Base-by-base conservation (phyloP, 495 filamentous ascomycete species). In the Parathielavia hyrcaniae region DNA sequence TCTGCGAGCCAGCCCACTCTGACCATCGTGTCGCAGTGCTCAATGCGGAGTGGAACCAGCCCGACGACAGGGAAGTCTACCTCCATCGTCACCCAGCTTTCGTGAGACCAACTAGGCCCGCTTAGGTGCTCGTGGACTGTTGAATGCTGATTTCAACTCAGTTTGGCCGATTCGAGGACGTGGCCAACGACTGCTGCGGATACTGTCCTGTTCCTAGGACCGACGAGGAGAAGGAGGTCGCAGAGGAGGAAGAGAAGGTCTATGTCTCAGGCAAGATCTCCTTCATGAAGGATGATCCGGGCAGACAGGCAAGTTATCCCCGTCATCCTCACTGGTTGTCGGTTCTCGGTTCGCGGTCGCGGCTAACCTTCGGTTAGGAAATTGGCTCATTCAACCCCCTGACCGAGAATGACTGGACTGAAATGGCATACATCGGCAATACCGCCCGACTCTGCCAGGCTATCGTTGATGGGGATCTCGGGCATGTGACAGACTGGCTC, bases 41-140 rank as follows among this genome's bases (percentile, higher is more conserved):
- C 11, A 93, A 93, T 61, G 87, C 88, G 0, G 86, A 93, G 64
- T 93, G 88, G 88, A 93, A 91, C 61, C 80, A 84, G 60, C 76
- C 76, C 0, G 81, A 88, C 17, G 81, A 88, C 32, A 78, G 89
- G 17, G 73, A 81, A 40, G 84, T 90, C 4, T 81, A 86, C 59
- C 76, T 93, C 5, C 89, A 93, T 69, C 81, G 89, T 3, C 89
- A 93, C 64, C 89, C 89, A 13, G 86, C 83, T 40, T 90, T 82
- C 59, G 72, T 76, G 62, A 65, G 71, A 64, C n/a, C 10, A 20
- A 1, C 10, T 4, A 40, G 13, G 14, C 23, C 30, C 3, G 23
- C 53, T 46, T 40, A n/a, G n/a, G n/a, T n/a, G n/a, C 4, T 16
- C 11, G 30, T 22, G 12, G n/a, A 1, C 26, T 20, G 0, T 10